Evolutionary conservation across 2,329 filamentous ascomycete genomes (phyloP).

Genomic region (Neopestalotiopsis sp.): DNA sequence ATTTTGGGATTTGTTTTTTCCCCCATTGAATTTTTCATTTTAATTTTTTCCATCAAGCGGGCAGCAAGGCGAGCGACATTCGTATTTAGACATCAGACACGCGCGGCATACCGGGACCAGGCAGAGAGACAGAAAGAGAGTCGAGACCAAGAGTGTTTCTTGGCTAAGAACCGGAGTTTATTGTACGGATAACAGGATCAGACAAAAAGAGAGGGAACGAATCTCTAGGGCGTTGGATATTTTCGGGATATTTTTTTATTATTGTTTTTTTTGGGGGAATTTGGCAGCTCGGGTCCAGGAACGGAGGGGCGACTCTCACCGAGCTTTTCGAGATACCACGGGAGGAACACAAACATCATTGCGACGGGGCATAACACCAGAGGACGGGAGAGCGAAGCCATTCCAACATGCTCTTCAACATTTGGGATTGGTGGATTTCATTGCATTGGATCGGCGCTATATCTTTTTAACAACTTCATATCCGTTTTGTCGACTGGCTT

Average conservation of each 20-base stretch:
- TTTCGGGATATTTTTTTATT: background rate
- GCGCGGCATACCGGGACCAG: background rate
- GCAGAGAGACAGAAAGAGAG: background rate
- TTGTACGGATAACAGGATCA: background rate
- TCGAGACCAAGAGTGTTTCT: background rate
- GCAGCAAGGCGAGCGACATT: background rate
- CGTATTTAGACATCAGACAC: constrained; percentile 1
- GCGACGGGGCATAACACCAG: constrained; percentile 1
- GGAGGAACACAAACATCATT: background rate
- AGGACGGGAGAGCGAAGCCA: constrained; percentile 6
- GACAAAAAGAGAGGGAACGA: background rate
- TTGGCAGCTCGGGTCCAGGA: background rate
- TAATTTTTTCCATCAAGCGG: background rate
- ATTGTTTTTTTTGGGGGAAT: background rate
- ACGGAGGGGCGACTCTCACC: constrained; percentile 6
- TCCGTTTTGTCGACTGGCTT: background rate
- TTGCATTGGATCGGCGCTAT: background rate
- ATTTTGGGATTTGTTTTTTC: background rate
- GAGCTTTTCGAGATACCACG: constrained; percentile 12
- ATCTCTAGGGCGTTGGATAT: constrained; percentile 3
- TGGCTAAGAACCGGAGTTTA: constrained; percentile 1
- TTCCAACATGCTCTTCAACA: background rate
- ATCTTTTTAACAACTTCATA: background rate
- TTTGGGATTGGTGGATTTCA: constrained; percentile 8
- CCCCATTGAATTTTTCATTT: background rate